Percentiles rank a stretch among this genome's conserved stretches.
phyloP scores from a whole-genome alignment of 495 filamentous ascomycete genomes.

The Trichocladium antarcticum region DNA sequence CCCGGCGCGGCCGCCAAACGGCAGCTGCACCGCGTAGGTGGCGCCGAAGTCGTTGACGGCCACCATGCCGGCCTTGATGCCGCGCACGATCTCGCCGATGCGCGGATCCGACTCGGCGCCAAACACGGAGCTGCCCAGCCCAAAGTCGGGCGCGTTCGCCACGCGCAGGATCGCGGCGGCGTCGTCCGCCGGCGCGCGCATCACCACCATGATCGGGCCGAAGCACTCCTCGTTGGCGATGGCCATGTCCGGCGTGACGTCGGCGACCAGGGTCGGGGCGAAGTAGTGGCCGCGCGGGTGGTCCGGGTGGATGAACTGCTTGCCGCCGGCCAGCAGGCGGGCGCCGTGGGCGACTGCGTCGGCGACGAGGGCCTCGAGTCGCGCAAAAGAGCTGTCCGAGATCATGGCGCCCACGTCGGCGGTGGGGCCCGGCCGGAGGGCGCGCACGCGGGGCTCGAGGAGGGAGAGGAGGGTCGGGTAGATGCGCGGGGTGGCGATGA shows the following conservation, averaged over 20 bases:
- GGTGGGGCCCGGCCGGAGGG: constrained; percentile 52
- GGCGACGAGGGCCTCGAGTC: constrained; percentile 57
- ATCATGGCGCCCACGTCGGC: constrained; percentile 86
- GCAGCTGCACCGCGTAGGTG: constrained; percentile 84
- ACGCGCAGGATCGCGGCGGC: constrained; percentile 53
- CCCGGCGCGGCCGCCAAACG: constrained; percentile 79
- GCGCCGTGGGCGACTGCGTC: constrained; percentile 73
- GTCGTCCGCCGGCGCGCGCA: constrained; percentile 47
- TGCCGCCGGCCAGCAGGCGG: constrained; percentile 71
- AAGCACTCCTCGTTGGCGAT: constrained; percentile 89
- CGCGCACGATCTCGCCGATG: constrained; percentile 43
- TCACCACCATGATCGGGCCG: constrained; percentile 75
- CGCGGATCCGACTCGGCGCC: constrained; percentile 43
- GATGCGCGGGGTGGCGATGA: constrained; percentile 63
- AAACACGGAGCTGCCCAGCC: constrained; percentile 75
- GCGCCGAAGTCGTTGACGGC: constrained; percentile 88
- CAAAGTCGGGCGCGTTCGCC: constrained; percentile 67
- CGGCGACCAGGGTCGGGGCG: constrained; percentile 73
- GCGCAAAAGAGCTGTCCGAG: constrained; percentile 57
- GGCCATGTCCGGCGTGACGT: constrained; percentile 66
- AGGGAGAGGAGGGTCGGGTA: constrained; percentile 62
- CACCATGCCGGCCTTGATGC: constrained; percentile 77
- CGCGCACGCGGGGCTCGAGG: constrained; percentile 58
- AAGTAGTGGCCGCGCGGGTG: constrained; percentile 82
- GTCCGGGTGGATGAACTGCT: constrained; percentile 52